Evolutionary conservation across 139 green algal species (phyloP).

Genomic region (Chlamydomonas sp.): DNA sequence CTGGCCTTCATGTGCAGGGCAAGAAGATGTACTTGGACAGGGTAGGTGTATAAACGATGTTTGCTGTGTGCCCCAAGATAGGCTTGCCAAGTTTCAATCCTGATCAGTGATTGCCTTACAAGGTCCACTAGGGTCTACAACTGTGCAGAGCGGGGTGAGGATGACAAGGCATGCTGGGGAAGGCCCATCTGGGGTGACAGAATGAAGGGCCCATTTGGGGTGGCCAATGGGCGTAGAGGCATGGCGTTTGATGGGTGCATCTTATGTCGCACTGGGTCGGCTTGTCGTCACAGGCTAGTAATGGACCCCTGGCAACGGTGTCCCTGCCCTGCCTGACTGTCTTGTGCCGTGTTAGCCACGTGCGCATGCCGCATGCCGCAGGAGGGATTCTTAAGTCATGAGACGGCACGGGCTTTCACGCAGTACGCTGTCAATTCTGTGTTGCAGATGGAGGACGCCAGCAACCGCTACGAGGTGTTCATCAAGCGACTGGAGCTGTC

Average conservation of each 20-base stretch:
- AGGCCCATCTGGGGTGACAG: no score
- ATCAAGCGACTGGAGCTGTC: constrained; percentile 66
- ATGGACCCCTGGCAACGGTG: background rate
- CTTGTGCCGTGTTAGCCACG: background rate
- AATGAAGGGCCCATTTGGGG: no score
- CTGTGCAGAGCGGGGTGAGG: no score
- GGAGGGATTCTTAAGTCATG: background rate
- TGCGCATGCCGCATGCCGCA: no score
- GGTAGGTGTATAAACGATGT: background rate
- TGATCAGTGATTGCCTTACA: background rate
- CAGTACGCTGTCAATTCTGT: background rate
- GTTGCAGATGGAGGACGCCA: constrained; percentile 40
- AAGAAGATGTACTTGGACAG: constrained; percentile 64
- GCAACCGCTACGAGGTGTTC: constrained; percentile 53
- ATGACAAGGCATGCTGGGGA: no score
- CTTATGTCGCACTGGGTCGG: background rate
- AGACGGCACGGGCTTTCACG: background rate
- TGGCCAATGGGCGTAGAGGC: no score
- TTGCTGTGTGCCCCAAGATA: background rate
- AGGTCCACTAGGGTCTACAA: no score
- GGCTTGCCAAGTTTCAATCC: background rate
- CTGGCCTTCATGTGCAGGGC: background rate
- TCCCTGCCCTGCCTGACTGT: background rate
- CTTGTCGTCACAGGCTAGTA: background rate
- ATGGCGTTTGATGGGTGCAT: background rate